Percentiles rank a stretch among this genome's conserved stretches.
phyloP scores from a whole-genome alignment of 2,329 filamentous ascomycete genomes.

The Xylariaceae sp. region DNA sequence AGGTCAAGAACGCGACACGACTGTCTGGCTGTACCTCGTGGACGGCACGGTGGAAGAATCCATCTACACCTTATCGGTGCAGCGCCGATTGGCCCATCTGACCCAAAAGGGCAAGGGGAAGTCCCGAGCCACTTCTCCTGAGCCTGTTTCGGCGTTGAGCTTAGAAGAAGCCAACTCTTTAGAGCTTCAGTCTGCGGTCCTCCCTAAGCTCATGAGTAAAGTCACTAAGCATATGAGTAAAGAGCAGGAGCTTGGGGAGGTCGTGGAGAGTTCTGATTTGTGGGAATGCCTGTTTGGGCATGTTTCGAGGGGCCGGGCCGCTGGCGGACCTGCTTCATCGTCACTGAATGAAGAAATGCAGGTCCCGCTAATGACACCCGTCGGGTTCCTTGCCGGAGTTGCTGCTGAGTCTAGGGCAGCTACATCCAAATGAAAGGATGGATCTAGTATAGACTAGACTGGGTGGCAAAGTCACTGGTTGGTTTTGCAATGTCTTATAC shows the following conservation, averaged over 20 bases:
- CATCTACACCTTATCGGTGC: constrained; percentile 83
- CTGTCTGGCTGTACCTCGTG: constrained; percentile 94
- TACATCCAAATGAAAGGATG: too few relatives aligned
- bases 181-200: constrained; percentile 70
- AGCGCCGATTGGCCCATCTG: constrained; percentile 74
- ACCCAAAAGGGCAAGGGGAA: constrained; percentile 38
- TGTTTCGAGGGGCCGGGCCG: constrained; percentile 30
- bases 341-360: constrained; percentile 15
- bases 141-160: constrained; percentile 52
- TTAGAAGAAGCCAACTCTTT: constrained; percentile 82
- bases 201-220: constrained; percentile 67
- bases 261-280: constrained; percentile 72
- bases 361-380: constrained; percentile 32
- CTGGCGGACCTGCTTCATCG: neutral
- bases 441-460: too few relatives aligned
- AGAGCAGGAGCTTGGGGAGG: constrained; percentile 69
- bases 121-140: constrained; percentile 26
- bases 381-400: constrained; percentile 40
- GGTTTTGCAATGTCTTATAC: too few relatives aligned
- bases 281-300: constrained; percentile 85
- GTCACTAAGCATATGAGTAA: constrained; percentile 60
- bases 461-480: too few relatives aligned
- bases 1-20: constrained; percentile 81
- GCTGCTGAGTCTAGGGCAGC: constrained; percentile 39
- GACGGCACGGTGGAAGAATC: constrained; percentile 86